Base-by-base conservation (phyloP, 441 rosid species). In the Flueggea neowawraea region DNA sequence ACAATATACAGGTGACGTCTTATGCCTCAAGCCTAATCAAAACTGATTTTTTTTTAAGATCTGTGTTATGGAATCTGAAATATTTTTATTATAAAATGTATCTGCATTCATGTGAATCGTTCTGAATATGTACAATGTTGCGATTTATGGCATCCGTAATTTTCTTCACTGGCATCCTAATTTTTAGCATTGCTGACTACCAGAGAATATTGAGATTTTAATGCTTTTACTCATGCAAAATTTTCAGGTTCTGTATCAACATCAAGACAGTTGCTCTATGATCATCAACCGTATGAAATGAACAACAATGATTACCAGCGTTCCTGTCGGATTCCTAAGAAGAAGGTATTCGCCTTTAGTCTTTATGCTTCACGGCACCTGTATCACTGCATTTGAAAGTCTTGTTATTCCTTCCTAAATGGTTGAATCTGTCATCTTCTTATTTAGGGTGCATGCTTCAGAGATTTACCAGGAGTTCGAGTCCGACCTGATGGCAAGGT, bases 401-500 rank as follows among this genome's bases (percentile, higher is more conserved):
- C 2, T 31, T 1, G 16, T 15, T 52, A n/a, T 54, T 12, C 32
- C 28, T 54, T 14, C 8, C 4, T 12, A n/a, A 43, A 14, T 41
- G 49, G 2, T 54, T 3, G 32, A 10, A 31, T 14, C 10, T 2
- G 2, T 45, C 16, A 51, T 41, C 1, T 16, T 47, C 33, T 43
- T 63, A 51, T 12, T 31, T 32, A 90, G 98, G 86, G 86, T 22
- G 96, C 87, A 7, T 82, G 78, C 68, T 92, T 89, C 57, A 80
- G 98, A 66, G 86, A 92, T 68, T 71, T 92, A 17, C 84, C 88
- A 6, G 98, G 97, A 14, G 90, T 92, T 2, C 68, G 48, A 31
- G 85, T 88, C 14, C 71, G 83, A 32, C 22, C 50, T 0, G 77
- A 78, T 31, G 89, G 89, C 9, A 75, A 62, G 63, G 91, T 80